These are phyloP conservation scores for Russula sp. DNA, from an alignment of 768 basidiomycete genomes.

Conservation along the genomic window DNA sequence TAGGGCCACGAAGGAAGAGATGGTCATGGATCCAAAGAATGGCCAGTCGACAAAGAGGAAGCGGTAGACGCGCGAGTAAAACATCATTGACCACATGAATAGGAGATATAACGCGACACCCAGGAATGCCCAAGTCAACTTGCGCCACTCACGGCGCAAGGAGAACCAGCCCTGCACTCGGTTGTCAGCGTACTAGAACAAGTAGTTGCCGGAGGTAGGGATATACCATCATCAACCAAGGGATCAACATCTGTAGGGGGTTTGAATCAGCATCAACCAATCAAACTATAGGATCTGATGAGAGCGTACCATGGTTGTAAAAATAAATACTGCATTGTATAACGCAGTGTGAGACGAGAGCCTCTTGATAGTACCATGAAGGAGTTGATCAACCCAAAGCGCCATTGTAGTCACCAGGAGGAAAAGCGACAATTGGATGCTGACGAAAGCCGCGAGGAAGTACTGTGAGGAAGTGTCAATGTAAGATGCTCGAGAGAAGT, in stretches of 20 bases:
- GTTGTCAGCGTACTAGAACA: neutral
- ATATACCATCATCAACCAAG: slow-evolving; percentile 47
- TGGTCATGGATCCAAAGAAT: slow-evolving; percentile 42
- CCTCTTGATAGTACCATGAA: slow-evolving; percentile 39
- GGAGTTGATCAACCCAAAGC: slow-evolving; percentile 52
- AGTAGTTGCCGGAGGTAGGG: slow-evolving; percentile 2
- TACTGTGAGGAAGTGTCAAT: slow-evolving; percentile 31
- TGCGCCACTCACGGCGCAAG: slow-evolving; percentile 42
- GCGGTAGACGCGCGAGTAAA: slow-evolving; percentile 29
- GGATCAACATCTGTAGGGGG: slow-evolving; percentile 37
- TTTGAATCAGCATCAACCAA: neutral
- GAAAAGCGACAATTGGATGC: slow-evolving; percentile 50
- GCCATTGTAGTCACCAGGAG: slow-evolving; percentile 44
- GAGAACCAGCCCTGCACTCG: slow-evolving; percentile 46
- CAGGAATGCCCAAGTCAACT: slow-evolving; percentile 41
- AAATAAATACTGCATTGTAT: slow-evolving; percentile 43
- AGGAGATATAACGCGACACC: slow-evolving; percentile 35
- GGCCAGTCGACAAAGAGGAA: slow-evolving; percentile 40
- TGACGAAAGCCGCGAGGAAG: slow-evolving; percentile 49
- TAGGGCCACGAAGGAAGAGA: slow-evolving; percentile 36
- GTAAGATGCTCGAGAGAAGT: neutral
- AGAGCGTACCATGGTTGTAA: slow-evolving; percentile 39
- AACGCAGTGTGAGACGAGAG: slow-evolving; percentile 38
- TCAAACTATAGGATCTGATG: neutral
- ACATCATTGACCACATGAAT: slow-evolving; percentile 26